phyloP scores from a whole-genome alignment of 2,329 filamentous ascomycete genomes.

The Macroventuria anomochaeta region DNA sequence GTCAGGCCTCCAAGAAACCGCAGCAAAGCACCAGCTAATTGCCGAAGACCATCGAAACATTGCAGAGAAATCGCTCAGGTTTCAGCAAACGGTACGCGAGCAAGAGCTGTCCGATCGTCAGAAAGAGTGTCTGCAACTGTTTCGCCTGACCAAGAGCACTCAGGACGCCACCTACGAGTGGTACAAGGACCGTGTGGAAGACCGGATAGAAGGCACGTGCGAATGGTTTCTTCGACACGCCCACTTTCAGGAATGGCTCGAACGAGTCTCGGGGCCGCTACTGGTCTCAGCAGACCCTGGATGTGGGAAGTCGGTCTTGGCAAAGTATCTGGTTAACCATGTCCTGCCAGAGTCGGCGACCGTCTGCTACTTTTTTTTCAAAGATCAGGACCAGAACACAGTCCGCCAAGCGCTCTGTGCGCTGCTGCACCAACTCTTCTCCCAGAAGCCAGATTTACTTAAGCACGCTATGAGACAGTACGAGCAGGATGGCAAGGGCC shows the following conservation, averaged over 20 bases:
- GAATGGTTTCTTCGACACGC: slow-evolving; percentile 26
- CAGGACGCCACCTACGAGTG: slow-evolving; percentile 30
- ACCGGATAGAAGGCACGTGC: slow-evolving; percentile 28
- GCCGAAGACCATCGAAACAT: slow-evolving; percentile 1
- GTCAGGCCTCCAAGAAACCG: too few relatives aligned
- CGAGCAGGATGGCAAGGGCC: slow-evolving; percentile 18
- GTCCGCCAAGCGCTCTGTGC: slow-evolving; percentile 30
- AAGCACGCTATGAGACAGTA: slow-evolving; percentile 24
- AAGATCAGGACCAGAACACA: slow-evolving; percentile 28
- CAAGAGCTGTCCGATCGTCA: slow-evolving; percentile 24
- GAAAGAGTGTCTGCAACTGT: slow-evolving; percentile 28
- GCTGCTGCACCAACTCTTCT: slow-evolving; percentile 30
- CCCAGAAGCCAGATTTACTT: slow-evolving; percentile 21
- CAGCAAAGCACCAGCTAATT: background rate
- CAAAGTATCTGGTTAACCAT: slow-evolving; percentile 28
- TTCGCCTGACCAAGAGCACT: slow-evolving; percentile 25
- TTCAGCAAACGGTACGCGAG: slow-evolving; percentile 22
- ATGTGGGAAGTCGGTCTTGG: slow-evolving; percentile 31
- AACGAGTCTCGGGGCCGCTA: slow-evolving; percentile 24
- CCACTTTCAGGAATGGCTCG: slow-evolving; percentile 25
- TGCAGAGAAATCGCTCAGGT: slow-evolving; percentile 9
- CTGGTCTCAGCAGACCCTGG: slow-evolving; percentile 32
- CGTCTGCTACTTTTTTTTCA: slow-evolving; percentile 34
- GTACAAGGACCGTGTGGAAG: slow-evolving; percentile 29
- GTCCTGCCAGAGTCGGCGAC: slow-evolving; percentile 21